A percentile compares a stretch with the other conserved stretches of the same genome.
These are phyloP conservation scores for Picocystis sp. DNA, from an alignment of 163 green algal species.

Conservation along the genomic window DNA sequence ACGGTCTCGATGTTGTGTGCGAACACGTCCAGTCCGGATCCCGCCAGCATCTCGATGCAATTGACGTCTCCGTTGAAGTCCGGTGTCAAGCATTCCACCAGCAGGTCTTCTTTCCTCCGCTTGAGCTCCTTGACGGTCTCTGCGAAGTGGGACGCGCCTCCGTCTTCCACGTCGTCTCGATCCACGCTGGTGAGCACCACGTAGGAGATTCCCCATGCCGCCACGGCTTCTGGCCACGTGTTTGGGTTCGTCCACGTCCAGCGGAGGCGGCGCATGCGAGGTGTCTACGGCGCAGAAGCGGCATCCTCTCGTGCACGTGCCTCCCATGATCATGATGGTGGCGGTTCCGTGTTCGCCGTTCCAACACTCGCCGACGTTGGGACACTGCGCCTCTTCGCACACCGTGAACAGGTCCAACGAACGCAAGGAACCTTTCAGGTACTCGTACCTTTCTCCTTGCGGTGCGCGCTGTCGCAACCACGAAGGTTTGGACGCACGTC, in stretches of 20 bases:
- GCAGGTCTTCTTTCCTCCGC: constrained; percentile 32
- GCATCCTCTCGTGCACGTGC: constrained; percentile 70
- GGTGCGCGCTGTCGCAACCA: constrained; percentile 86
- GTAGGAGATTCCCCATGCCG: constrained; percentile 73
- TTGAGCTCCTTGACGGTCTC: constrained; percentile 53
- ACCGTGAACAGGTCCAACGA: constrained; percentile 72
- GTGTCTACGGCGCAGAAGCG: constrained; percentile 88
- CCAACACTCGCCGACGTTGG: constrained; percentile 94
- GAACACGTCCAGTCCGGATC: constrained; percentile 70
- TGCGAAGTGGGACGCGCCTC: constrained; percentile 54
- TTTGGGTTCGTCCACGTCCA: constrained; percentile 34
- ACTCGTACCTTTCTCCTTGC: constrained; percentile 49
- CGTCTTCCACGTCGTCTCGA: constrained; percentile 57
- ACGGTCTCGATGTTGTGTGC: constrained; percentile 91
- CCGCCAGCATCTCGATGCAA: constrained; percentile 16
- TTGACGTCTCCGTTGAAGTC: constrained; percentile 50
- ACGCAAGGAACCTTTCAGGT: constrained; percentile 55
- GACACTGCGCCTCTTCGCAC: constrained; percentile 89
- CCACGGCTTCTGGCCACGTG: constrained; percentile 58
- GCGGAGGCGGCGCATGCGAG: constrained; percentile 34
- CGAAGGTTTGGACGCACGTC: constrained; percentile 42
- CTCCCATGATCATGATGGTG: constrained; percentile 71
- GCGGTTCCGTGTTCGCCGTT: constrained; percentile 43
- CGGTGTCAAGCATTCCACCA: constrained; percentile 57
- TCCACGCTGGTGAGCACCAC: constrained; percentile 85